Base-by-base conservation (phyloP, 306 rosid genomes). In the Quercus robur region DNA sequence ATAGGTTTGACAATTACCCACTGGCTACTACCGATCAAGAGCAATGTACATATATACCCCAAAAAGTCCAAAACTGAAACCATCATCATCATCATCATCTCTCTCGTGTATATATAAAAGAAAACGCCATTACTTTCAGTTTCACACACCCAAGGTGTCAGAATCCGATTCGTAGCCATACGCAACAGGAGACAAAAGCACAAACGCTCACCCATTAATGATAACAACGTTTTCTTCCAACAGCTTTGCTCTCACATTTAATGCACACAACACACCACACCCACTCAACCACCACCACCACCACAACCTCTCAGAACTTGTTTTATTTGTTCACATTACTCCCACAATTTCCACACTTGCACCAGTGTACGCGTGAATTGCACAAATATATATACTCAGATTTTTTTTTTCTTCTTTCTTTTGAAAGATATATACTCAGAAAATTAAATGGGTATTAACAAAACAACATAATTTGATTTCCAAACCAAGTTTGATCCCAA, bases 191-290 rank as follows among this genome's bases (percentile, higher is more conserved):
- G 78, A 76, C 82, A 70, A 38, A 38, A 52, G 3, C 79, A 81
- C 85, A 64, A 28, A 72, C 46, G 49, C 70, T 1, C 20, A 0
- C 84, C 93, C 90, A 89, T 93, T 72, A 88, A 76, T 87, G 89
- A 78, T 57, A 66, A 79, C 77, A 78, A 84, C 94, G 52, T 72
- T 81, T 77, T 82, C 86, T 77, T 75, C 90, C 89, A 84, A 82
- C 90, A 90, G 26, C 77, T 70, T 87, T 89, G 90, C 77, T 58
- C 8, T 76, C 73, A 57, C 89, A 84, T 85, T 92, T 55, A 93
- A 79, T 87, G 85, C 86, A 10, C 31, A 44, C 66, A 57, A 6
- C 38, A 33, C 41, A 35, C 14, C 30, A 14, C 35, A 13, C 70
- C 15, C 35, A 14, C 25, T 17, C 38, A 14, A 10, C 13, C 23